Evolutionary conservation across 495 filamentous ascomycete species (phyloP).

Genomic region (Penicillium silybi): DNA sequence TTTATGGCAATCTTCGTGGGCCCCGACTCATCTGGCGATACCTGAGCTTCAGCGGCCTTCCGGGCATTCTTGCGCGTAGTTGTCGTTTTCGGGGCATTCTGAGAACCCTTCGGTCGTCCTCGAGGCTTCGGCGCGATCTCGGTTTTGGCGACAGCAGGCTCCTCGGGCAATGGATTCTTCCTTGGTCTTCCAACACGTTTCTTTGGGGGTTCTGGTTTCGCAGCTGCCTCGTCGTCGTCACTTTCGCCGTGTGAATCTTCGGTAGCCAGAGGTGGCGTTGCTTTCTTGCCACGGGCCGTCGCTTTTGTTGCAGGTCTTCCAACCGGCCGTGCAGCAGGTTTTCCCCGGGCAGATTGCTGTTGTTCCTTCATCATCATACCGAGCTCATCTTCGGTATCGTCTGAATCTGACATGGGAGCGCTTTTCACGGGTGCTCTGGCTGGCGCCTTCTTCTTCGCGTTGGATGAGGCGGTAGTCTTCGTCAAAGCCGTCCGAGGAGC

Average conservation of each 20-base stretch:
- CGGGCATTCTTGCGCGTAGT: constrained; percentile 25
- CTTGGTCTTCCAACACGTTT: constrained; percentile 36
- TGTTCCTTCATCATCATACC: constrained; percentile 25
- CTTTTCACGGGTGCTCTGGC: constrained; percentile 11
- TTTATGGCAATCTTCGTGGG: constrained; percentile 29
- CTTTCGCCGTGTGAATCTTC: constrained; percentile 9
- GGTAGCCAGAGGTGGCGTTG: constrained; percentile 4
- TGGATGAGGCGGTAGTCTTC: constrained; percentile 15
- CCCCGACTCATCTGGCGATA: constrained; percentile 13
- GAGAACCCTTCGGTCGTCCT: constrained; percentile 34
- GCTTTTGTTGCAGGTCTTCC: constrained; percentile 9
- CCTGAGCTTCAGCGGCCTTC: constrained; percentile 13
- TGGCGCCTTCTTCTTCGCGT: constrained; percentile 15
- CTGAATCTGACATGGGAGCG: constrained; percentile 20
- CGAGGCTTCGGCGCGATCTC: constrained; percentile 25
- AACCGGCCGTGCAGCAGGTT: constrained; percentile 12
- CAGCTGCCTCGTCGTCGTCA: constrained; percentile 23
- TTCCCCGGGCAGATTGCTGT: constrained; percentile 12
- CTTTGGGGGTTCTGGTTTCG: constrained; percentile 27
- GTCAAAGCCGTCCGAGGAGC: constrained; percentile 19
- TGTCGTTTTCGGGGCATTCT: constrained; percentile 13
- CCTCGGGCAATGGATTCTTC: constrained; percentile 14
- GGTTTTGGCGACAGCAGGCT: constrained; percentile 10
- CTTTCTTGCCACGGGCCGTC: constrained; percentile 17
- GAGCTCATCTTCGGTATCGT: constrained; percentile 43